Percentiles rank a stretch among this genome's conserved stretches.
Evolutionary conservation across 768 basidiomycete species (phyloP).

Genomic region (Jaapia argillacea): DNA sequence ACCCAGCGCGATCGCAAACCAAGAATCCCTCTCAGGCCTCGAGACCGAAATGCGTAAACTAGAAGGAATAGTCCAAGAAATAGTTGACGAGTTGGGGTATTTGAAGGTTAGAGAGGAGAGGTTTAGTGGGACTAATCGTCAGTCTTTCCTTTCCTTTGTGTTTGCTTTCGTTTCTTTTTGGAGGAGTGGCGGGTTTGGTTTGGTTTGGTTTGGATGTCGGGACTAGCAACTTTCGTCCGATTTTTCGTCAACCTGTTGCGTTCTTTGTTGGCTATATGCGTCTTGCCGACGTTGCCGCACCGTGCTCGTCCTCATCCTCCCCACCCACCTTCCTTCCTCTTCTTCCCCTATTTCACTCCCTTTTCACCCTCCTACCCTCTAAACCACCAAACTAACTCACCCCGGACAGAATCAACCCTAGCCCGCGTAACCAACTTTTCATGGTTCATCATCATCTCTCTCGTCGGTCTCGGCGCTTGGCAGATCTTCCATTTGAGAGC

Average conservation of each 20-base stretch:
- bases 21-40: conserved; percentile 89
- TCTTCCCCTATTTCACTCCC: too few relatives aligned
- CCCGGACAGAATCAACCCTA: conserved; percentile 94
- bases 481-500: conserved; percentile 90
- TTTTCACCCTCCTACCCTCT: too few relatives aligned
- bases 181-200: not conserved
- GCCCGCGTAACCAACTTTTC: conserved; percentile 87
- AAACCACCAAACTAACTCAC: too few relatives aligned
- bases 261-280: too few relatives aligned
- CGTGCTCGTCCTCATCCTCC: conserved; percentile 1
- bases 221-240: too few relatives aligned
- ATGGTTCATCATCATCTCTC: conserved; percentile 74
- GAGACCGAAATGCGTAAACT: conserved; percentile 99
- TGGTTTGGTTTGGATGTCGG: not conserved
- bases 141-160: conserved; percentile 18
- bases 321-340: too few relatives aligned
- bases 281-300: too few relatives aligned
- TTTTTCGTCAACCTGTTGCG: too few relatives aligned
- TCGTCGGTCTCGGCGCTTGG: conserved; percentile 81
- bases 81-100: conserved; percentile 89
- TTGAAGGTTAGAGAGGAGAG: conserved; percentile 83
- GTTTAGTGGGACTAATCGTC: conserved; percentile 85
- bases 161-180: conserved; percentile 1
- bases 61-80: conserved; percentile 90
- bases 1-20: conserved; percentile 90